A percentile compares a stretch with the other conserved stretches of the same genome.
These are phyloP conservation scores for Calonectria montana DNA, from an alignment of 2,329 filamentous ascomycete genomes.

Conservation along the genomic window DNA sequence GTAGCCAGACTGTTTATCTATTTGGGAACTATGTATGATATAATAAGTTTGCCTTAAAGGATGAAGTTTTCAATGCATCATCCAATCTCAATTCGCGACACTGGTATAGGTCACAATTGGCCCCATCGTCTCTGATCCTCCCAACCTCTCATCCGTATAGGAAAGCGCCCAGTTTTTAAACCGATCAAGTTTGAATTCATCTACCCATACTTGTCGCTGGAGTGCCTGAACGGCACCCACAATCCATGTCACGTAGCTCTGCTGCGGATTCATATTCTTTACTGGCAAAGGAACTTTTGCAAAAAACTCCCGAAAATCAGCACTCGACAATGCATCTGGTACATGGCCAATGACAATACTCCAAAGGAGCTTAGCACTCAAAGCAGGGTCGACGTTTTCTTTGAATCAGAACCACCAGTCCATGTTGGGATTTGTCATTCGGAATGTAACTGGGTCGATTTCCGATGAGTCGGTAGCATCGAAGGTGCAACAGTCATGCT, in stretches of 20 bases:
- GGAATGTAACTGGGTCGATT: constrained; percentile 45
- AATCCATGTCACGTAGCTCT: constrained; percentile 50
- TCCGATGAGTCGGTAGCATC: constrained; percentile 47
- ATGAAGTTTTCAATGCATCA: too few species aligned
- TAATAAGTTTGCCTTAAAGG: too few species aligned
- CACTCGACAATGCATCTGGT: constrained; percentile 25
- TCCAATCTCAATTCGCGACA: too few species aligned
- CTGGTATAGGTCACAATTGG: constrained; percentile 18
- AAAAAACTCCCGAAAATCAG: constrained; percentile 39
- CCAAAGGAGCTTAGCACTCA: constrained; percentile 42
- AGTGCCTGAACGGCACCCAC: constrained; percentile 40
- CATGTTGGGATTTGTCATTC: constrained; percentile 47
- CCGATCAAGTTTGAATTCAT: constrained; percentile 36
- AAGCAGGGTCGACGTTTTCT: constrained; percentile 28
- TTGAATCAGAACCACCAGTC: constrained; percentile 44
- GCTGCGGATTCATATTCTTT: constrained; percentile 47
- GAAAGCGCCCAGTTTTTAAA: constrained; percentile 44
- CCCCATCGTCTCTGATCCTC: constrained; percentile 20
- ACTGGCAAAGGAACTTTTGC: constrained; percentile 39
- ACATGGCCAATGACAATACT: constrained; percentile 42
- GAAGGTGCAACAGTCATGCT: constrained; percentile 30
- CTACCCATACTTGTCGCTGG: constrained; percentile 40
- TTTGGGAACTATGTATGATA: too few species aligned
- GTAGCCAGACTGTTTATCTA: too few species aligned
- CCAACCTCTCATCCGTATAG: constrained; percentile 46